Evolutionary conservation across 768 basidiomycete genomes (phyloP).

Genomic region (Kondoa malvinella): DNA sequence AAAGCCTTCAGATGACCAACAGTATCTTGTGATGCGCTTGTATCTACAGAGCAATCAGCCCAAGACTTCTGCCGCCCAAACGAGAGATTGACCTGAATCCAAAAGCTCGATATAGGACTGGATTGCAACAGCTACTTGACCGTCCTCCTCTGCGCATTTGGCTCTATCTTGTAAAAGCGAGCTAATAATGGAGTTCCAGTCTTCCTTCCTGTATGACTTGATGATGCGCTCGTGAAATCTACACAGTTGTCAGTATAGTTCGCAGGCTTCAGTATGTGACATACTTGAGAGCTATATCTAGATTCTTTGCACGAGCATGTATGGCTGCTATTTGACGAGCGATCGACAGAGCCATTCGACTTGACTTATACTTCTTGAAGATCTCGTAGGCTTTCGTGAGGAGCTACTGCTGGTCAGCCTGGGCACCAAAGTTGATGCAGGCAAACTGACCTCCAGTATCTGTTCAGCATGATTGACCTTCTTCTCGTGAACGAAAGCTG

Average conservation of each 20-base stretch:
- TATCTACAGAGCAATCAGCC: neutral
- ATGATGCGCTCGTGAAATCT: slow-evolving; percentile 90
- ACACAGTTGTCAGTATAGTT: neutral
- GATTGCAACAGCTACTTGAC: slow-evolving; percentile 58
- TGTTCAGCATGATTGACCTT: slow-evolving; percentile 76
- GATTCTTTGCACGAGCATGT: slow-evolving; percentile 61
- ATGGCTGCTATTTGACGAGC: slow-evolving; percentile 78
- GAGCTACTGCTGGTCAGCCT: slow-evolving; percentile 38
- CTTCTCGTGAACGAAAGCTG: slow-evolving; percentile 72
- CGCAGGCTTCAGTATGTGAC: slow-evolving; percentile 21
- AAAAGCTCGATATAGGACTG: slow-evolving; percentile 68
- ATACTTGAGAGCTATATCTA: slow-evolving; percentile 72
- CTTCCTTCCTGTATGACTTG: slow-evolving; percentile 67
- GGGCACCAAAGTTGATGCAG: neutral
- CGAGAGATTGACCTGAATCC: slow-evolving; percentile 44
- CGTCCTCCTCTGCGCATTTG: slow-evolving; percentile 58
- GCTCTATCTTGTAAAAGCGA: slow-evolving; percentile 67
- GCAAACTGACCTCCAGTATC: slow-evolving; percentile 52
- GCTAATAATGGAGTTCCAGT: slow-evolving; percentile 57
- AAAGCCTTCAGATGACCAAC: no score
- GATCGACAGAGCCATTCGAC: slow-evolving; percentile 70
- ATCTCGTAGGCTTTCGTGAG: slow-evolving; percentile 88
- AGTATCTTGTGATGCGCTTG: neutral
- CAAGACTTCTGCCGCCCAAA: neutral
- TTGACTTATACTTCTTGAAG: slow-evolving; percentile 54